Percentiles rank a stretch among this genome's conserved stretches.
Evolutionary conservation across 1,139 yeast genomes (phyloP).

Genomic region (Taiozyma sp.): DNA sequence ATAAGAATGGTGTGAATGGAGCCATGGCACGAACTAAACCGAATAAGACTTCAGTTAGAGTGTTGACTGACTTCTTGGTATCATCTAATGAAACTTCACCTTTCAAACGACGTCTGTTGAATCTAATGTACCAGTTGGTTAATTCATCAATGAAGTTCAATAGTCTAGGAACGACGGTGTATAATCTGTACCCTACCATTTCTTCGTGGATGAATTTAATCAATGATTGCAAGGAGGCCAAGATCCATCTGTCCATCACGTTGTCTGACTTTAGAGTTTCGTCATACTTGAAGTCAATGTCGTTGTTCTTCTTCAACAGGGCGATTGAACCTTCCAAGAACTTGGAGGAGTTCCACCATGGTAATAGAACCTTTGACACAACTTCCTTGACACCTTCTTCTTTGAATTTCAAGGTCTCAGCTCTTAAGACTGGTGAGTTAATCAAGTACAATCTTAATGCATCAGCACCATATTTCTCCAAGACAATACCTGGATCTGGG

Average conservation of each 20-base stretch:
- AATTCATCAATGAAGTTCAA: constrained; percentile 86
- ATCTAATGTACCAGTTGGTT: constrained; percentile 98
- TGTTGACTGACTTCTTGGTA: constrained; percentile 81
- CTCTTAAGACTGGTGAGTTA: constrained; percentile 95
- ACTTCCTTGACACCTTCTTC: constrained; percentile 99
- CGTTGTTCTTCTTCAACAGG: constrained; percentile 70
- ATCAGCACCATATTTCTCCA: constrained; percentile 94
- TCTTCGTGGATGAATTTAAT: constrained; percentile 82
- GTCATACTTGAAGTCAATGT: constrained; percentile 69
- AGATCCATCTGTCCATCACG: constrained; percentile 97
- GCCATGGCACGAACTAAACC: constrained; percentile 96
- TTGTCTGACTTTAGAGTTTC: constrained; percentile 61
- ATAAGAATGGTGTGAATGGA: constrained; percentile 94
- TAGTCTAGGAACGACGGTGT: constrained; percentile 93
- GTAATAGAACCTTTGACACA: constrained; percentile 89
- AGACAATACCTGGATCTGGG: constrained; percentile 85
- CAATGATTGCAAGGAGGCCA: constrained; percentile 91
- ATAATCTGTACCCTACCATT: constrained; percentile 85
- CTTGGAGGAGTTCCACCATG: constrained; percentile 98
- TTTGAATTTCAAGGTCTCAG: constrained; percentile 93
- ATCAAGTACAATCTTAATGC: constrained; percentile 93
- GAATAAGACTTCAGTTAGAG: constrained; percentile 84
- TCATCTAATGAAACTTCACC: constrained; percentile 87
- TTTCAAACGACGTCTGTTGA: constrained; percentile 96
- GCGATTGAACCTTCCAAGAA: constrained; percentile 95